Conservation (phyloP, 192 early-diverging fungal species). For the Podila horticola region DNA sequence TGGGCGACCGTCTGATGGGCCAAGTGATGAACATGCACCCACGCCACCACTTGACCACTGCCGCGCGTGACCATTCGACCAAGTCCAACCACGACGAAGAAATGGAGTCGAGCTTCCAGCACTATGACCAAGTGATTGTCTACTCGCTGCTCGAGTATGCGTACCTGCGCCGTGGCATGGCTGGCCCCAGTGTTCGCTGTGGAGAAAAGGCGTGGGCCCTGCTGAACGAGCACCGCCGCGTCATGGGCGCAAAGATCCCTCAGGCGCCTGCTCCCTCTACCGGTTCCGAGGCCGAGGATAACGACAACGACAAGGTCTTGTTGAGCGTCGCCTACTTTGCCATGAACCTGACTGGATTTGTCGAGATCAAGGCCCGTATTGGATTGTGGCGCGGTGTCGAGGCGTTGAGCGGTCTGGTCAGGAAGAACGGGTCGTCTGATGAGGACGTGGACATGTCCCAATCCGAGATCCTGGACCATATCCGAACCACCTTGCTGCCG, state of each 20-base stretch:
- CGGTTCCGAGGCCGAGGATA: background rate
- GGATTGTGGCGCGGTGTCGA: conserved; percentile 48
- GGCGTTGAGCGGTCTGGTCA: conserved; percentile 30
- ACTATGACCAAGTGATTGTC: conserved; percentile 48
- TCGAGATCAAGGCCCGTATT: conserved; percentile 48
- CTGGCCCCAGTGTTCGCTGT: conserved; percentile 38
- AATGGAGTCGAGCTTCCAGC: conserved; percentile 38
- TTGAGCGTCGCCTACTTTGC: conserved; percentile 43
- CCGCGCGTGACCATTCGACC: background rate
- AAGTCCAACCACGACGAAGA: conserved; percentile 1
- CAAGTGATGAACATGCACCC: conserved; percentile 51
- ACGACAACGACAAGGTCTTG: conserved; percentile 34
- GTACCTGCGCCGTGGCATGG: conserved; percentile 45
- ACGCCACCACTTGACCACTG: conserved; percentile 29
- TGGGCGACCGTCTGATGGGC: conserved; percentile 44
- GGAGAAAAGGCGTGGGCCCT: conserved; percentile 50
- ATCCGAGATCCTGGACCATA: conserved; percentile 46
- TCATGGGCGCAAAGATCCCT: conserved; percentile 14
- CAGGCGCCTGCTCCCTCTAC: background rate
- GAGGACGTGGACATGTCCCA: conserved; percentile 29
- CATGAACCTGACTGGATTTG: conserved; percentile 47
- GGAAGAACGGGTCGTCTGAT: background rate
- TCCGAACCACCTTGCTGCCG: conserved; percentile 42
- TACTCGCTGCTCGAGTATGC: conserved; percentile 49
- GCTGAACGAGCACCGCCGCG: conserved; percentile 43